Percentiles rank a stretch among this genome's conserved stretches.
phyloP scores from a whole-genome alignment of 495 filamentous ascomycete genomes.

The Physcia stellaris region DNA sequence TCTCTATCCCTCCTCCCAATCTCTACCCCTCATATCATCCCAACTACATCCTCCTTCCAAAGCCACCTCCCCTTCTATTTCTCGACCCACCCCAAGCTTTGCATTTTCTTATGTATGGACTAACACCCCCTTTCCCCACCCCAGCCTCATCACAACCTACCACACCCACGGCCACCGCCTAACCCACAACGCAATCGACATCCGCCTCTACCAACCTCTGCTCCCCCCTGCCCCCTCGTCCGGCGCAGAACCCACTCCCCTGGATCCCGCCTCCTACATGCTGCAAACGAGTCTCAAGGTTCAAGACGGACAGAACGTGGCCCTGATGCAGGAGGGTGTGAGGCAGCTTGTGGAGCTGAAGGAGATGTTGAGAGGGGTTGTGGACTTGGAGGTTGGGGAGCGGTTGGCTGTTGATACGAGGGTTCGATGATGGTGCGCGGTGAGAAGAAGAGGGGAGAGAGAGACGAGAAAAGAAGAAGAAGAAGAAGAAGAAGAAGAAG shows the following conservation, averaged over 20 bases:
- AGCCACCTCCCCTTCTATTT: slow-evolving; percentile 3
- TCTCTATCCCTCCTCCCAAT: not conserved
- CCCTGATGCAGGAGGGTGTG: slow-evolving; percentile 40
- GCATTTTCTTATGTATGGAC: too few relatives aligned
- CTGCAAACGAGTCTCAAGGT: slow-evolving; percentile 35
- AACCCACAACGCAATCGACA: slow-evolving; percentile 31
- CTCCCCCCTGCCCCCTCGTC: slow-evolving; percentile 21
- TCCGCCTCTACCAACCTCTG: slow-evolving; percentile 34
- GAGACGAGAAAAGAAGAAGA: too few relatives aligned
- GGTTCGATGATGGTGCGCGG: slow-evolving; percentile 32
- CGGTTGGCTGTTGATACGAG: slow-evolving; percentile 52
- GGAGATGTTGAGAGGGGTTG: slow-evolving; percentile 46
- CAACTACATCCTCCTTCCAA: slow-evolving; percentile 10
- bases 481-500: too few relatives aligned
- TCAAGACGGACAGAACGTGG: slow-evolving; percentile 37
- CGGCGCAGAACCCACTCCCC: slow-evolving; percentile 19
- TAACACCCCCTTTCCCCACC: too few relatives aligned
- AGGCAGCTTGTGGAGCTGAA: slow-evolving; percentile 47
- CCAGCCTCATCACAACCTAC: slow-evolving; percentile 36
- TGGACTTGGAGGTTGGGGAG: slow-evolving; percentile 50
- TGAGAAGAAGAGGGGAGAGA: too few relatives aligned
- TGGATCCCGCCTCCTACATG: slow-evolving; percentile 37
- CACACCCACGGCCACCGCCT: slow-evolving; percentile 35
- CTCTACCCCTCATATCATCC: not conserved
- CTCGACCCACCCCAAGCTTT: too few relatives aligned